Conservation (phyloP, 257 asterid genomes). For the Plantago elongata region DNA sequence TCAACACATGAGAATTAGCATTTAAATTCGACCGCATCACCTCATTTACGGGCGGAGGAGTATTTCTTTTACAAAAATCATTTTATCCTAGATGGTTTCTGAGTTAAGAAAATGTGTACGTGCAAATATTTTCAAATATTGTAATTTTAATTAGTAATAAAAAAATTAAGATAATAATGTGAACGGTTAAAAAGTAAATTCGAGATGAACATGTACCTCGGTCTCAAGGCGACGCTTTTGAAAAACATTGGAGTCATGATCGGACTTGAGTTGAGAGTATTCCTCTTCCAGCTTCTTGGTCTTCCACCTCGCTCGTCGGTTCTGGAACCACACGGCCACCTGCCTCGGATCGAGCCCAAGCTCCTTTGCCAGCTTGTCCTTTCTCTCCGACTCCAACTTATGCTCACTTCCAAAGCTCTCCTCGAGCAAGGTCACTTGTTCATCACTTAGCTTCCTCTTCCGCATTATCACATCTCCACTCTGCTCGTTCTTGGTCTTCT, state of each 20-base stretch:
- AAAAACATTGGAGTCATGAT: constrained; percentile 44
- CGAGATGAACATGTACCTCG: constrained; percentile 41
- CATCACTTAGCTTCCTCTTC: constrained; percentile 80
- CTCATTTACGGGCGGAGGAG: no score
- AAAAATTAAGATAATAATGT: no score
- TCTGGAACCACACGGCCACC: constrained; percentile 98
- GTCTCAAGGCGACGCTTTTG: constrained; percentile 72
- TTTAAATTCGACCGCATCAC: no score
- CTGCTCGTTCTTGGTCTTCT: constrained; percentile 33
- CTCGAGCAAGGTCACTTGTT: constrained; percentile 58
- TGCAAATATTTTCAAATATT: no score
- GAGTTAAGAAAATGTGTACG: no score
- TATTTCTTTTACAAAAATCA: no score
- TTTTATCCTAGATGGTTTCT: no score
- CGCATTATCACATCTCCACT: constrained; percentile 31
- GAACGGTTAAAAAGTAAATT: no score
- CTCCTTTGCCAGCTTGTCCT: constrained; percentile 76
- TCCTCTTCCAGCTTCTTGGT: constrained; percentile 83
- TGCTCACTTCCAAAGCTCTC: constrained; percentile 62
- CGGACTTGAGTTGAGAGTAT: constrained; percentile 42
- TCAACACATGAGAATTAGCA: no score
- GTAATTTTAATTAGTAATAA: no score
- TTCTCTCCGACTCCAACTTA: constrained; percentile 81
- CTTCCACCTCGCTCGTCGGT: constrained; percentile 88
- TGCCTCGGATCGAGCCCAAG: constrained; percentile 82